Evolutionary conservation across 345 rosid species (phyloP).

Genomic region (Camelina laxa): DNA sequence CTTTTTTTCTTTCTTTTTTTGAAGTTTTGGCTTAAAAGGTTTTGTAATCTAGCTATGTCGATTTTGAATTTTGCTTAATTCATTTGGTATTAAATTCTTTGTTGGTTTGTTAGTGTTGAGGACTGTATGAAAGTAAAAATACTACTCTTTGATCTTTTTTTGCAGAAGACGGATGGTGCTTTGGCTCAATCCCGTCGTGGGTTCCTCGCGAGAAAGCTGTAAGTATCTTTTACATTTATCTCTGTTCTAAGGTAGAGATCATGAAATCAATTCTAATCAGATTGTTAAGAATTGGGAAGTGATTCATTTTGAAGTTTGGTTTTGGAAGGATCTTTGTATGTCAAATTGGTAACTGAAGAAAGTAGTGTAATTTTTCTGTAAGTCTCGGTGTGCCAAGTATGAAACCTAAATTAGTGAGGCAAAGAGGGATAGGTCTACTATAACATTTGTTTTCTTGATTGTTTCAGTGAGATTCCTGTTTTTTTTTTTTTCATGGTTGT

Average conservation of each 20-base stretch:
- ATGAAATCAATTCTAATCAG: neutral
- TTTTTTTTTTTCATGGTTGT: neutral
- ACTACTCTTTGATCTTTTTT: neutral
- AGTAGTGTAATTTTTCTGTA: neutral
- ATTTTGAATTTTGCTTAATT: too few relatives aligned
- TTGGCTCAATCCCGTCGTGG: slow-evolving; percentile 61
- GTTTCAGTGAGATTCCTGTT: slow-evolving; percentile 1
- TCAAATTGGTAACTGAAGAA: neutral
- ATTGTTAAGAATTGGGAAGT: too few relatives aligned
- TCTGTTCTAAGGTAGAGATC: slow-evolving; percentile 14
- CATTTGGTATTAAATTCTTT: too few relatives aligned
- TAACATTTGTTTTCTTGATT: neutral
- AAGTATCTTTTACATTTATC: slow-evolving; percentile 37
- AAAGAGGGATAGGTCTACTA: neutral
- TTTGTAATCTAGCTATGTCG: too few relatives aligned
- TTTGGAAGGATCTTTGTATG: neutral
- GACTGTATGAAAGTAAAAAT: too few relatives aligned
- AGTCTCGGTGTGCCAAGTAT: neutral
- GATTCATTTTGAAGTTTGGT: too few relatives aligned
- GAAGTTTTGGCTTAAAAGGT: too few relatives aligned
- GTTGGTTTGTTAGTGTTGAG: too few relatives aligned
- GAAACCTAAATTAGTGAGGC: neutral
- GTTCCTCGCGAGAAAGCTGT: slow-evolving; percentile 93
- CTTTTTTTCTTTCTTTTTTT: too few relatives aligned
- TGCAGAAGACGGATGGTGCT: slow-evolving; percentile 54